A percentile compares a stretch with the other conserved stretches of the same genome.
Evolutionary conservation across 2,329 filamentous ascomycete genomes (phyloP).

Genomic region (Elsinoe ampelina): DNA sequence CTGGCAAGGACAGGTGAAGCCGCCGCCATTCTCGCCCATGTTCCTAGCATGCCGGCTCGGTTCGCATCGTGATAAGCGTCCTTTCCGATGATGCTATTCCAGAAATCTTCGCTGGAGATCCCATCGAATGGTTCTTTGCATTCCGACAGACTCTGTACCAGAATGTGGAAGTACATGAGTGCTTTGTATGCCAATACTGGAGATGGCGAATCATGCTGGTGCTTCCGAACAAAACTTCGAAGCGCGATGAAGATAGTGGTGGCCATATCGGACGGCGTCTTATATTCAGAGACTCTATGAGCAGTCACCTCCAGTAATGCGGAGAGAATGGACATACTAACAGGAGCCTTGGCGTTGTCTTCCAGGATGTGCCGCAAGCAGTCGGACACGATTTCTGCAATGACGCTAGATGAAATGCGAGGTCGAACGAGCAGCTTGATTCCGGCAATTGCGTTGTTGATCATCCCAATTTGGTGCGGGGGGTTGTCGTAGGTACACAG

Average conservation of each 20-base stretch:
- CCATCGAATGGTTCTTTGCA: neutral
- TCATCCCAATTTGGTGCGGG: neutral
- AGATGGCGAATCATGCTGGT: neutral
- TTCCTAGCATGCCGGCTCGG: neutral
- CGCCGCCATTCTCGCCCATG: neutral
- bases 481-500: neutral
- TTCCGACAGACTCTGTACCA: neutral
- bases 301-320: neutral
- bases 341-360: neutral
- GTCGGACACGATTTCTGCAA: neutral
- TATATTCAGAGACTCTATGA: neutral
- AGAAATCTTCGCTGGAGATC: neutral
- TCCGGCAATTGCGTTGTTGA: neutral
- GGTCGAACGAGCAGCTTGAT: neutral
- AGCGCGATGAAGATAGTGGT: neutral
- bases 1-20: neutral
- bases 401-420: neutral
- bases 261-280: neutral
- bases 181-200: neutral
- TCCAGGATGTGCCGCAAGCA: neutral
- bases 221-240: neutral
- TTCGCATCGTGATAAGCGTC: neutral
- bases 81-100: neutral
- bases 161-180: neutral
- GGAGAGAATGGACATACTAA: neutral